Conservation (phyloP, 2,329 filamentous ascomycete species). For the Xylariaceae sp. region DNA sequence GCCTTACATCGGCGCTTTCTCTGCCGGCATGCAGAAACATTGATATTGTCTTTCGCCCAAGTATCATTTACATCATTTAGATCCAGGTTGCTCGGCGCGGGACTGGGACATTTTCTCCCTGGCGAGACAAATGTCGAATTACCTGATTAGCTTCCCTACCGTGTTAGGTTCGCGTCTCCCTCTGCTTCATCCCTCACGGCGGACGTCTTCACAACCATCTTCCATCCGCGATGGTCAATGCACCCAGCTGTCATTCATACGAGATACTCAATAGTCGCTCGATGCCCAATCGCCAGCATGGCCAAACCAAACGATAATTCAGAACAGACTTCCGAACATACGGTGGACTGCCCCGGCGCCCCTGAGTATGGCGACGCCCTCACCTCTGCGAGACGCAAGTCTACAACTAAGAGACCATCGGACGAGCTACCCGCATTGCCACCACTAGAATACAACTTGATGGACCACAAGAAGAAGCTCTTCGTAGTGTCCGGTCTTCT, state of each 20-base stretch:
- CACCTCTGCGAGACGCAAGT: conserved; percentile 9
- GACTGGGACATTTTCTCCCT: neutral
- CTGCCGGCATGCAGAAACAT: neutral
- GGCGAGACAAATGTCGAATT: neutral
- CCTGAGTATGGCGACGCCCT: conserved; percentile 18
- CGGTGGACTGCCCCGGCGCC: neutral
- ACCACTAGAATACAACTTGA: conserved; percentile 37
- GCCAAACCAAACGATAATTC: conserved; percentile 8
- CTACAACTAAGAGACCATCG: conserved; percentile 17
- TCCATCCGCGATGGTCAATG: neutral
- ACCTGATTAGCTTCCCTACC: too few relatives aligned
- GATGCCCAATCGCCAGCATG: conserved; percentile 13
- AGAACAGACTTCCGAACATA: conserved; percentile 3
- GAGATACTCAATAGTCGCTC: neutral
- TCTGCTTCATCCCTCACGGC: neutral
- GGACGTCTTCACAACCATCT: neutral
- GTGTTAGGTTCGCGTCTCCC: neutral
- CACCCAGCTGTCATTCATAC: neutral
- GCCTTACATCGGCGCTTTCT: conserved; percentile 1
- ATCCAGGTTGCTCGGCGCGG: neutral
- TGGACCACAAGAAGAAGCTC: conserved; percentile 41
- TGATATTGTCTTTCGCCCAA: neutral
- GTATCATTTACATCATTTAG: neutral
- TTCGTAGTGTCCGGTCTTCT: conserved; percentile 45
- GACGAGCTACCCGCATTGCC: conserved; percentile 27